Base-by-base conservation (phyloP, 2,329 filamentous ascomycete species). In the Cadophora gregata region DNA sequence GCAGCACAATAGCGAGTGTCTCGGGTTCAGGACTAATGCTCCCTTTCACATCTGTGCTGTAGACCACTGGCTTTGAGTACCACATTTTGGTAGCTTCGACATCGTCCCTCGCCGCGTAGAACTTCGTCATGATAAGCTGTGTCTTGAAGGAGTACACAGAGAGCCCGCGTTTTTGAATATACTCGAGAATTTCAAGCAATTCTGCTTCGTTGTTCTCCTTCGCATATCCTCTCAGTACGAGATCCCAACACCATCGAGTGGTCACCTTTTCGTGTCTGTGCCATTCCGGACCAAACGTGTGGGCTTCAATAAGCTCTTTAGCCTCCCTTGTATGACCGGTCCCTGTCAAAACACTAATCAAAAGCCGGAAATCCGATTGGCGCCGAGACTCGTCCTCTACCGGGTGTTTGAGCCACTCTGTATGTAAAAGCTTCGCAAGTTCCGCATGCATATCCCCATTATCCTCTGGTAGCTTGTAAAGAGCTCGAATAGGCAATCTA, bases 61-160 rank as follows among this genome's bases (percentile, higher is more conserved):
- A 19, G 24, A 24, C 36, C 5, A 63, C 33, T 12, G 62, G 81
- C 68, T 85, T 86, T 25, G 84, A 79, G 73, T 91, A 93, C 86
- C 93, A 93, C 14, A 81, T 76, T 74, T 90, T 89, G 2, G 89
- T 89, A 68, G 86, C 84, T n/a, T 82, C 77, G 4, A 90, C 75
- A 56, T 87, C 81, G 70, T 88, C 80, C 53, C 81, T 82, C 14
- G 81, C 77, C 1, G 89, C 86, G 72, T 89, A 93, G 71, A 90
- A 90, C 0, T 77, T 78, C 2, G 89, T 84, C 76, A 96, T 81
- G 38, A 85, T 76, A 65, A 82, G 77, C 71, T 89, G 84, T 61
- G 87, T 76, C 3, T 75, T 72, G 3, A 79, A 76, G 63, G 81
- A 80, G 69, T 82, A 85, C 16, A 45, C 33, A 56, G 79, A 76